Base-by-base conservation (phyloP, 2,329 filamentous ascomycete species). In the Penicillium brasilianum region DNA sequence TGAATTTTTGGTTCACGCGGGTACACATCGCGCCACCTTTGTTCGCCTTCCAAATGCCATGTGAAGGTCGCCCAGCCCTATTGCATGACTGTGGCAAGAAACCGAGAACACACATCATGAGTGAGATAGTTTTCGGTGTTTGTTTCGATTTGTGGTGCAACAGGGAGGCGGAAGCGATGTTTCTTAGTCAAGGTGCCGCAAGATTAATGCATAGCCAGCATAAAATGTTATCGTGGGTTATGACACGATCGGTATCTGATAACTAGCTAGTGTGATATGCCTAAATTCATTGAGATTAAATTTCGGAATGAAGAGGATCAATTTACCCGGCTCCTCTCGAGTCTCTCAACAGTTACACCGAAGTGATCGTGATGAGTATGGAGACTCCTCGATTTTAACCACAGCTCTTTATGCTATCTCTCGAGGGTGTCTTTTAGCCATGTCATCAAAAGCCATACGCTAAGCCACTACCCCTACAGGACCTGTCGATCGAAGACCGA, bases 401-500 rank as follows among this genome's bases (percentile, higher is more conserved):
- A 41, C n/a, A 20, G n/a, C 3, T 9, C 37, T 7, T 10, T 16
- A 1, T 16, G 4, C 37, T 41, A 1, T 41, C n/a, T 18, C 18
- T 41, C 8, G 25, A 41, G 18, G 2, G 6, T 41, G 10, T 7
- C 6, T 18, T 41, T 18, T 3, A 18, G 16, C 8, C 16, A 41
- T 18, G 4, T 16, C 6, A 41, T 41, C 7, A 41, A 41, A 18
- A 41, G 37, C 37, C 37, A 41, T 0, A 16, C n/a, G 37, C 37
- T 41, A 16, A 41, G 16, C 37, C 37, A n/a, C 37, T 10, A 16
- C 41, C 11, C 41, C 41, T 44, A 4, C 41, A 20, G 18, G 51
- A 20, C 59, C 57, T 46, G 48, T 36, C 48, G 59, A 68, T 54
- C 25, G 50, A 30, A 62, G 70, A 55, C 72, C 68, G 13, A 67